phyloP scores from a whole-genome alignment of 2,329 filamentous ascomycete species.

The Aspergillus niger region DNA sequence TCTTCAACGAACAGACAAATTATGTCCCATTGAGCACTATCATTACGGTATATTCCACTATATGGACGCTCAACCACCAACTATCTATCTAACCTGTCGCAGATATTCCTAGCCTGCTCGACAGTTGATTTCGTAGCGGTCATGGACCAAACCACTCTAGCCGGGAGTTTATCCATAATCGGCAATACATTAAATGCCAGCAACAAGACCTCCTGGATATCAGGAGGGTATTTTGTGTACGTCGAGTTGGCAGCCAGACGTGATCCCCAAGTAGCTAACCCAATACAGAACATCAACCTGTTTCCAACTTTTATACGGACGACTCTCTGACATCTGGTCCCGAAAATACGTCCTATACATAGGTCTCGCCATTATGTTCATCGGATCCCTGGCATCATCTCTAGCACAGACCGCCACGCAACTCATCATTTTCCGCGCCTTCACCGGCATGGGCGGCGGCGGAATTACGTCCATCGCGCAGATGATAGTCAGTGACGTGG shows the following conservation, averaged over 20 bases:
- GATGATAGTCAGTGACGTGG: constrained; percentile 64
- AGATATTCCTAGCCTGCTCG: constrained; percentile 61
- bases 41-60: constrained; percentile 48
- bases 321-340: constrained; percentile 62
- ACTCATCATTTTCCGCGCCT: constrained; percentile 62
- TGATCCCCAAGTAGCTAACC: constrained; percentile 64
- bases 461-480: constrained; percentile 61
- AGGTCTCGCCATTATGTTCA: constrained; percentile 55
- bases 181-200: constrained; percentile 54
- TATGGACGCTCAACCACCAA: neutral
- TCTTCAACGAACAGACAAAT: constrained; percentile 59
- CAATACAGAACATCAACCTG: constrained; percentile 70
- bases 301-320: constrained; percentile 66
- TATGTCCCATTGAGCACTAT: constrained; percentile 56
- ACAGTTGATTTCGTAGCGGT: constrained; percentile 58
- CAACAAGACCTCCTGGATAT: constrained; percentile 57
- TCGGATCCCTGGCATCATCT: constrained; percentile 62
- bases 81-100: neutral
- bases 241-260: neutral
- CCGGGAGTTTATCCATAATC: constrained; percentile 57
- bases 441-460: constrained; percentile 63
- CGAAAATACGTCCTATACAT: constrained; percentile 60
- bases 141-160: constrained; percentile 61
- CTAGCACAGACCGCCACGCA: constrained; percentile 58
- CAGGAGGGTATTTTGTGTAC: constrained; percentile 53